Percentiles rank a stretch among this genome's conserved stretches.
Conservation (phyloP, 1,139 yeast genomes). For the Geotrichum fermentans region DNA sequence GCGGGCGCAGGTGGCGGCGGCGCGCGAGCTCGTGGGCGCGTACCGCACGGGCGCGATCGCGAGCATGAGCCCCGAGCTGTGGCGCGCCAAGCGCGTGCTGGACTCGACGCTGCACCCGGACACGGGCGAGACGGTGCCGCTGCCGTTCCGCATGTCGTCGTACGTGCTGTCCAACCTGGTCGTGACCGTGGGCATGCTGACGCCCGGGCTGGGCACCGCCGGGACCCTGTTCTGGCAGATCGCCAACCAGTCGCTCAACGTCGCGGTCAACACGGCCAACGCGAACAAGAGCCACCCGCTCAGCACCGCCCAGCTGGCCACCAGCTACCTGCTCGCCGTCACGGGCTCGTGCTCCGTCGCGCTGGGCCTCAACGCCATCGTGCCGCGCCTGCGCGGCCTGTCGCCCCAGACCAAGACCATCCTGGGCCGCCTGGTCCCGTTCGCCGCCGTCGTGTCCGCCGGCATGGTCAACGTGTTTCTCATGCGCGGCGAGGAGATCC, state of each 20-base stretch:
- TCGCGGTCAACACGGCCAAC: conserved; percentile 92
- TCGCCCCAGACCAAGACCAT: conserved; percentile 65
- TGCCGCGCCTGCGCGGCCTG: conserved; percentile 68
- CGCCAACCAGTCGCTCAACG: conserved; percentile 92
- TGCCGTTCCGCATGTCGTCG: conserved; percentile 96
- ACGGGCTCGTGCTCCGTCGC: conserved; percentile 95
- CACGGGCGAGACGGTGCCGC: conserved; percentile 83
- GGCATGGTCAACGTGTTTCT: conserved; percentile 90
- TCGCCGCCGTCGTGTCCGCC: conserved; percentile 96
- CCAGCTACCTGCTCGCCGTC: conserved; percentile 83
- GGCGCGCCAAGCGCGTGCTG: conserved; percentile 81
- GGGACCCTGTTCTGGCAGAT: conserved; percentile 97
- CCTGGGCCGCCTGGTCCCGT: conserved; percentile 84
- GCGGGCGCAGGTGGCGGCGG: conserved; percentile 53
- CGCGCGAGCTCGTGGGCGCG: conserved; percentile 58
- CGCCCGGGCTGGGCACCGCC: conserved; percentile 82
- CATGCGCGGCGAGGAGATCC: conserved; percentile 93
- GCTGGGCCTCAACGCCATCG: conserved; percentile 80
- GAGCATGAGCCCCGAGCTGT: conserved; percentile 68
- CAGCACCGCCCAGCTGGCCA: conserved; percentile 66
- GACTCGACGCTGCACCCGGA: conserved; percentile 94
- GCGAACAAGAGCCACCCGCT: conserved; percentile 93
- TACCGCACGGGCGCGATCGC: conserved; percentile 63
- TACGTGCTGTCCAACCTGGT: conserved; percentile 89
- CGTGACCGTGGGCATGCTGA: conserved; percentile 95